Evolutionary conservation across 768 basidiomycete genomes (phyloP).

Genomic region (Boletus sp.): DNA sequence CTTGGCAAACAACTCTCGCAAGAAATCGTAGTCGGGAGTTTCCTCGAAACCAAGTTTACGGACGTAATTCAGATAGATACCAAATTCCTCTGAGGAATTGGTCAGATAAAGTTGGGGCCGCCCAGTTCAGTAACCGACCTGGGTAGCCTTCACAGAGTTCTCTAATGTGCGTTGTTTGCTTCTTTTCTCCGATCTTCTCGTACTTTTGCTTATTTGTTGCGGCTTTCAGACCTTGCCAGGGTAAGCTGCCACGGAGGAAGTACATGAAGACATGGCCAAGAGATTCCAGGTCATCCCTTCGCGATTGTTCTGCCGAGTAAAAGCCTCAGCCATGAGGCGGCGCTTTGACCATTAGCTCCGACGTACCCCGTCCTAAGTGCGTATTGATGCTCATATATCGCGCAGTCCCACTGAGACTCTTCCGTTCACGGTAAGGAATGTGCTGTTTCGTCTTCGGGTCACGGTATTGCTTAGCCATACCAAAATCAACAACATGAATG

Average conservation of each 20-base stretch:
- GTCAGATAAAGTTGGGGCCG: constrained; percentile 7
- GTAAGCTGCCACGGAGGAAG: constrained; percentile 92
- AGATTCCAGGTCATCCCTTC: constrained; percentile 97
- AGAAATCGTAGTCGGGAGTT: constrained; percentile 97
- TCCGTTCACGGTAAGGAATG: constrained; percentile 97
- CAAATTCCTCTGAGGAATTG: constrained; percentile 79
- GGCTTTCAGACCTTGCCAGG: constrained; percentile 99
- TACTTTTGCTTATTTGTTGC: constrained; percentile 99
- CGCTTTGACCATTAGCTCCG: background rate
- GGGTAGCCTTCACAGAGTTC: constrained; percentile 96
- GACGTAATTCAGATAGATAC: constrained; percentile 98
- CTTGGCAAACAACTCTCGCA: constrained; percentile 92
- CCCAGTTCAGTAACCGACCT: constrained; percentile 45
- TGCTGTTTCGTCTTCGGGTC: constrained; percentile 99
- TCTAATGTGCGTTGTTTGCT: constrained; percentile 96
- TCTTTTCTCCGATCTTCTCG: constrained; percentile 99
- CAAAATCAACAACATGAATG: constrained; percentile 96
- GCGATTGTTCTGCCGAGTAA: constrained; percentile 65
- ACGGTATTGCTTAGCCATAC: constrained; percentile 99
- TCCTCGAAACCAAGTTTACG: constrained; percentile 99
- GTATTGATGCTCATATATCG: constrained; percentile 99
- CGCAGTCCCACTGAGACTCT: constrained; percentile 94
- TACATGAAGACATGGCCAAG: constrained; percentile 99
- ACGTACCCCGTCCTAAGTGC: constrained; percentile 88
- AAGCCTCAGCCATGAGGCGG: constrained; percentile 5